Base-by-base conservation (phyloP, 2,329 filamentous ascomycete species). In the Zasmidium angulare region DNA sequence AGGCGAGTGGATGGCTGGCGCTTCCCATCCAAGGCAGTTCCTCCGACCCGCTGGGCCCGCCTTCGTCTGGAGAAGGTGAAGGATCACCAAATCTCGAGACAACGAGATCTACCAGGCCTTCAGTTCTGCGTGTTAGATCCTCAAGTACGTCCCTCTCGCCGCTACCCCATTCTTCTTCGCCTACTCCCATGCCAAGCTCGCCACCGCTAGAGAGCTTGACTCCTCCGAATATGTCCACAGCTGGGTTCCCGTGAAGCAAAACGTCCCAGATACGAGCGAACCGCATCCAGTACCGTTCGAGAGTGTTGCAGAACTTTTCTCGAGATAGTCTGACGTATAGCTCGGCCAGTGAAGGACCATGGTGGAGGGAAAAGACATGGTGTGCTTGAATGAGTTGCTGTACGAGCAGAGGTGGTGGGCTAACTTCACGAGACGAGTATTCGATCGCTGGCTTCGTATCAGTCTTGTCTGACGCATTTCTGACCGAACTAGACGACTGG, bases 141-240 rank as follows among this genome's bases (percentile, higher is more conserved):
- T 98, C 93, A 1, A 99, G 79, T 0, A 98, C 93, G 68, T 96
- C 93, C 68, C 93, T 83, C 77, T 98, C 93, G 29, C 92, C 92
- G 72, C 93, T 97, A 3, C 93, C 93, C 73, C 92, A 89, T 56
- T 97, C 91, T 77, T 98, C 95, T 73, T 98, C 95, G 19, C 95
- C 95, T 1, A 98, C 95, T 0, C 95, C 95, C 49, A 97, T 85
- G 17, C 95, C 95, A 23, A 98, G 84, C 76, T 98, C 93, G 19
- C 95, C 93, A 31, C 91, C 92, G 6, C 89, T 90, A 12, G 93
- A 91, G 29, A 99, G 81, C 74, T 96, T 96, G 71, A 96, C 86
- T 4, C 90, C 92, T 11, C 88, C 86, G 69, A 91, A 92, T 3
- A 96, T 81, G 63, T 88, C 88, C 1, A 89, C 85, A 1, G 88